Percentiles rank a stretch among this genome's conserved stretches.
Conservation (phyloP, 495 filamentous ascomycete species). For the Letharia lupina region DNA sequence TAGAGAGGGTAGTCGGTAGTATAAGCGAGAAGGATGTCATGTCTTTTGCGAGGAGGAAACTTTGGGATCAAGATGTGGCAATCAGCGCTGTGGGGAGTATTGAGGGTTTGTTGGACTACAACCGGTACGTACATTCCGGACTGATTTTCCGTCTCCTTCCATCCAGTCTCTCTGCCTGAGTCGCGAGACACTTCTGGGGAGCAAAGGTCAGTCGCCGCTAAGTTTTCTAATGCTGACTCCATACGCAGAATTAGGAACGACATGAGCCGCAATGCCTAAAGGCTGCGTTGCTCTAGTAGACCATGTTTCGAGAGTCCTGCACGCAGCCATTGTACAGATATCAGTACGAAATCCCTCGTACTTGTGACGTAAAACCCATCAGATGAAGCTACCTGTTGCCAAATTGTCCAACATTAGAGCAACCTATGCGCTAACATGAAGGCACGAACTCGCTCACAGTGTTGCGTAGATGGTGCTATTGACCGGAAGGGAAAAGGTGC, state of each 20-base stretch:
- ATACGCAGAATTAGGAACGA: slow-evolving; percentile 62
- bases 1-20: slow-evolving; percentile 76
- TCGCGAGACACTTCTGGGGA: background rate
- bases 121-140: slow-evolving; percentile 25
- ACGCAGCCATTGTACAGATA: slow-evolving; percentile 6
- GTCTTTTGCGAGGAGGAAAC: slow-evolving; percentile 77
- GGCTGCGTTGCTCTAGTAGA: slow-evolving; percentile 5
- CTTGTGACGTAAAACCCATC: background rate
- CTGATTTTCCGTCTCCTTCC: background rate
- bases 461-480: background rate
- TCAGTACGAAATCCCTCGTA: background rate
- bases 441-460: background rate
- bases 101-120: slow-evolving; percentile 85
- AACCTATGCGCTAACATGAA: background rate
- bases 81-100: slow-evolving; percentile 86
- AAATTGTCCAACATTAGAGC: background rate
- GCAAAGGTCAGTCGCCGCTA: background rate
- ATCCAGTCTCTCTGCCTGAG: background rate
- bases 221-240: background rate
- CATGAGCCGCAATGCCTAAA: slow-evolving; percentile 71
- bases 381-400: background rate
- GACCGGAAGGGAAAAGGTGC: background rate
- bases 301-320: background rate
- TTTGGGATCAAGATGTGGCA: slow-evolving; percentile 97
- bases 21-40: slow-evolving; percentile 97